A percentile compares a stretch with the other conserved stretches of the same genome.
Conservation (phyloP, 2,329 filamentous ascomycete species). For the Fusarium drepaniforme region DNA sequence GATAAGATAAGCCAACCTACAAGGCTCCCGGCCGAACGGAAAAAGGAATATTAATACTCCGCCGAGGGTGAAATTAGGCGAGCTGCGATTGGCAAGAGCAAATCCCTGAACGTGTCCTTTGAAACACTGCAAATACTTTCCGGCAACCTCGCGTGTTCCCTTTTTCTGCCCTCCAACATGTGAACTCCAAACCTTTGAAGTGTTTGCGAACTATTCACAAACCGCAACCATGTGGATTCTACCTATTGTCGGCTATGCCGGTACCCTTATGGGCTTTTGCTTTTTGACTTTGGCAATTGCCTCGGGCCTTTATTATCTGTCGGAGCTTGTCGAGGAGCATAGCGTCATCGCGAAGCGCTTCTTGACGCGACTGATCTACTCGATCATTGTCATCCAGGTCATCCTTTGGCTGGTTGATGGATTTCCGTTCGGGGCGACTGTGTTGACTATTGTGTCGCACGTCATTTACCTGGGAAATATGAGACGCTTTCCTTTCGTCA, state of each 20-base stretch:
- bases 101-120: slow-evolving; percentile 41
- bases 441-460: slow-evolving; percentile 84
- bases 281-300: slow-evolving; percentile 97
- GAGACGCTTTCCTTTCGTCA: slow-evolving; percentile 79
- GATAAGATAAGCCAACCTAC: slow-evolving; percentile 35
- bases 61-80: slow-evolving; percentile 15
- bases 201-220: slow-evolving; percentile 24
- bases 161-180: slow-evolving; percentile 36
- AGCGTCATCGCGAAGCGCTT: slow-evolving; percentile 91
- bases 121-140: slow-evolving; percentile 21
- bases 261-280: slow-evolving; percentile 88
- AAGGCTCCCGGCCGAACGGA: not conserved
- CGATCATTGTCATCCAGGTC: slow-evolving; percentile 79
- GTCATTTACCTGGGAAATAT: slow-evolving; percentile 91
- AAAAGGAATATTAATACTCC: slow-evolving; percentile 4
- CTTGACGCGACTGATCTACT: slow-evolving; percentile 88
- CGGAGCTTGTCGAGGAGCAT: slow-evolving; percentile 97
- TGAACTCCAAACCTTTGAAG: slow-evolving; percentile 29
- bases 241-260: slow-evolving; percentile 89
- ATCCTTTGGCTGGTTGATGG: slow-evolving; percentile 84
- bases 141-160: slow-evolving; percentile 13
- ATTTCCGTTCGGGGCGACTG: slow-evolving; percentile 82
- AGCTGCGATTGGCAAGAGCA: slow-evolving; percentile 35
- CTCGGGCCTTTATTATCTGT: slow-evolving; percentile 98
- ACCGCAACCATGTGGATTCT: slow-evolving; percentile 87